A percentile compares a stretch with the other conserved stretches of the same genome.
These are phyloP conservation scores for Fusarium xyrophilum DNA, from an alignment of 2,329 filamentous ascomycete genomes.

Conservation along the genomic window DNA sequence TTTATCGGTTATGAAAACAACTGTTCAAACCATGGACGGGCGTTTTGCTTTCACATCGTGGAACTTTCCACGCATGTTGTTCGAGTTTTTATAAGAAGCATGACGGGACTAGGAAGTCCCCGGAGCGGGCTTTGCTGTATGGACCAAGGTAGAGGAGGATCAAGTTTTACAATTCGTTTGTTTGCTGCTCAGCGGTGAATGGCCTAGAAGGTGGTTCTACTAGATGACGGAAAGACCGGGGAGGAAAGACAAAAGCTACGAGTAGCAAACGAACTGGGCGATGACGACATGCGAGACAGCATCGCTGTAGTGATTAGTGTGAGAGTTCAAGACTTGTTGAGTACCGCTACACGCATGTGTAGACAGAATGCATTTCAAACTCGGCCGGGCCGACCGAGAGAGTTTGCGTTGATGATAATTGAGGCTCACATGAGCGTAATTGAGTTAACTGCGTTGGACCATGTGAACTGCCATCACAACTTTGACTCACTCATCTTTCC, in stretches of 20 bases:
- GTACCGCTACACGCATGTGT: conserved; percentile 1
- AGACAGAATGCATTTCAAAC: conserved; percentile 19
- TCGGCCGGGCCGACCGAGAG: conserved; percentile 4
- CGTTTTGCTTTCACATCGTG: conserved; percentile 25
- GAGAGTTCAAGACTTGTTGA: conserved; percentile 5
- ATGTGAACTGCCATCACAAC: not conserved
- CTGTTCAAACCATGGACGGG: conserved; percentile 24
- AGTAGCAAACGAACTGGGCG: not conserved
- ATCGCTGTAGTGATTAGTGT: not conserved
- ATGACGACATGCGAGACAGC: not conserved
- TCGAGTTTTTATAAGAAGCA: conserved; percentile 20
- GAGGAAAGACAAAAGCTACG: conserved; percentile 12
- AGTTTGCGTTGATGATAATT: not conserved
- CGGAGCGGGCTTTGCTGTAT: conserved; percentile 8
- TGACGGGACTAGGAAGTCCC: conserved; percentile 21
- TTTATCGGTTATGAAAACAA: conserved; percentile 3
- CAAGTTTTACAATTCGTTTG: not conserved
- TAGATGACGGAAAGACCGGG: conserved; percentile 14
- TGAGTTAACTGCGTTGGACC: not conserved
- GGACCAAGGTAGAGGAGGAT: conserved; percentile 2
- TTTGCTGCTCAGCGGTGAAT: conserved; percentile 7
- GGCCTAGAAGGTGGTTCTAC: conserved; percentile 14
- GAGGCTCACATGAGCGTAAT: not conserved
- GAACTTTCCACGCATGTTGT: conserved; percentile 4
- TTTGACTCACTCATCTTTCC: not conserved